Base-by-base conservation (phyloP, 2,329 filamentous ascomycete species). In the Ophiostoma himal-ulmi region DNA sequence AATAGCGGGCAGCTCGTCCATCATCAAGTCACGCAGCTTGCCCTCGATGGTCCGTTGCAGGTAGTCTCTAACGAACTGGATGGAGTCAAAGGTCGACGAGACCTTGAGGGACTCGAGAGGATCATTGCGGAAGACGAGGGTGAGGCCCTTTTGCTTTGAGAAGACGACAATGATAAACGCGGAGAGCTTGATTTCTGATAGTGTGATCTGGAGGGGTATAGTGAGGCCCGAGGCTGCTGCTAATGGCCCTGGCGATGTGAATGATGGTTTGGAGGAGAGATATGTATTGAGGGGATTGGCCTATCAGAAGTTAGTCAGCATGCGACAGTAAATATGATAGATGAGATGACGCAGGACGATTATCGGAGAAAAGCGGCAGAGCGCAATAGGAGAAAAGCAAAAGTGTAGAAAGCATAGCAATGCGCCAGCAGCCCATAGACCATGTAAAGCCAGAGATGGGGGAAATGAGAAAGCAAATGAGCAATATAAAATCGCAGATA, bases 111-210 rank as follows among this genome's bases (percentile, higher is more conserved):
- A 97, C 79, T 99, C 95, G 73, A 99, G 88, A 5, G 95, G 95
- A 78, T 99, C 95, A 85, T 99, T 98, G 76, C 95, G 90, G 79
- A 99, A 99, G 64, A 99, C 95, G 67, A 99, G 85, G 1, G 95
- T 99, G 71, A 99, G 86, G 26, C 95, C 95, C 78, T 99, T 99
- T 81, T 97, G 93, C 78, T 93, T 94, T 3, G 94, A 98, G 79
- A 99, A 99, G 73, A 99, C 95, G 68, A 99, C 81, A 71, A 99
- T 97, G 75, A 99, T 96, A 79, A 99, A 98, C 13, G 94, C 95
- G 4, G 94, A 97, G 68, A 99, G 83, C 77, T 96, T 93, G 78
- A 99, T 96, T 75, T 98, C 92, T 66, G 95, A 98, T 68, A 99
- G 80, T 0, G 95, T 98, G 75, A 99, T 97, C 78, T 96, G 94